Evolutionary conservation across 495 filamentous ascomycete genomes (phyloP).

Genomic region (Oleoguttula mirabilis): DNA sequence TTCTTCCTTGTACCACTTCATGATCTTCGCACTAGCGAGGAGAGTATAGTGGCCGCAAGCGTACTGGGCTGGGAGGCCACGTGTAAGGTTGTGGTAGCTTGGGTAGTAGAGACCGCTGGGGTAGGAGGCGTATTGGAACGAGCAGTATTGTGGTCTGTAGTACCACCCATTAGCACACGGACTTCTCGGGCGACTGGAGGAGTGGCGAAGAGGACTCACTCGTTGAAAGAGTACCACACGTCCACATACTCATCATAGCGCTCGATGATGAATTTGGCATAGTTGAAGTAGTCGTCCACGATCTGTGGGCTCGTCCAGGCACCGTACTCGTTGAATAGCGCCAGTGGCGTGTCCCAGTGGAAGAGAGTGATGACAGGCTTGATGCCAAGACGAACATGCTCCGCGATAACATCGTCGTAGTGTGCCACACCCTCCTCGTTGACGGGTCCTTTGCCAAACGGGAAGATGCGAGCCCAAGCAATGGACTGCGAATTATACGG

Average conservation of each 20-base stretch:
- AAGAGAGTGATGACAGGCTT: not conserved
- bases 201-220: not conserved
- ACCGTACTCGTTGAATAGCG: not conserved
- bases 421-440: constrained; percentile 20
- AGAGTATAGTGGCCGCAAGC: not conserved
- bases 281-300: not conserved
- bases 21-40: not conserved
- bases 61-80: not conserved
- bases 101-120: too few species aligned
- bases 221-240: not conserved
- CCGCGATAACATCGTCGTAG: constrained; percentile 18
- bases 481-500: constrained; percentile 23
- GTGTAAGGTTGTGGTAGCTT: not conserved
- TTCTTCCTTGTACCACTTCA: not conserved
- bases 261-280: not conserved
- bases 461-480: constrained; percentile 25
- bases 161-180: not conserved
- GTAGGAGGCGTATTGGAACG: too few species aligned
- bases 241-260: not conserved
- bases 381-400: not conserved
- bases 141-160: too few species aligned
- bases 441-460: constrained; percentile 19
- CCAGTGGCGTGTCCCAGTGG: not conserved
- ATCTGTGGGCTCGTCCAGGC: not conserved
- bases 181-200: not conserved